These are phyloP conservation scores for Venturia carpophila DNA, from an alignment of 2,329 filamentous ascomycete genomes.

Conservation along the genomic window DNA sequence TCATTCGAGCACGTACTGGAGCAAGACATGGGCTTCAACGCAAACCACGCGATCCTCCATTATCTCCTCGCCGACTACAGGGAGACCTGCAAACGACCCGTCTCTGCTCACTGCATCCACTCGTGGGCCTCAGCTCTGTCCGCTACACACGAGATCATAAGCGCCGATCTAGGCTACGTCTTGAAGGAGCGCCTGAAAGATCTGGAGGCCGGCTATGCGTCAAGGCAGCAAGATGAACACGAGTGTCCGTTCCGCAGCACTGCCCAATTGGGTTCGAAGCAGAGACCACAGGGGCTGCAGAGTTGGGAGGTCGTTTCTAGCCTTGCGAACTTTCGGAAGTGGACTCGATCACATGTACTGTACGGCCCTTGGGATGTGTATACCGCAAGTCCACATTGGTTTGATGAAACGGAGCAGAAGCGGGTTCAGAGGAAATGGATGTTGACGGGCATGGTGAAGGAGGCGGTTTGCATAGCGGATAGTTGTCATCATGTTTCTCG, in stretches of 20 bases:
- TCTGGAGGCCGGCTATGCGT: neutral
- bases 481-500: neutral
- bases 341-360: neutral
- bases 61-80: neutral
- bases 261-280: too few species aligned
- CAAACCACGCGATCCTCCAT: neutral
- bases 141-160: too few species aligned
- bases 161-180: too few species aligned
- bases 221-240: neutral
- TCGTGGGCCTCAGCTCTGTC: neutral
- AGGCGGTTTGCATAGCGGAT: neutral
- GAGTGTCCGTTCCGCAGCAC: neutral
- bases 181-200: too few species aligned
- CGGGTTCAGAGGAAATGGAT: neutral
- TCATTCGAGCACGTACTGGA: neutral
- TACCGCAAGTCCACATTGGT: too few species aligned
- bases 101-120: neutral
- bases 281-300: neutral
- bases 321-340: neutral
- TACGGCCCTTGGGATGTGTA: neutral
- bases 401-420: neutral
- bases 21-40: conserved; percentile 5
- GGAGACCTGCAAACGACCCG: neutral
- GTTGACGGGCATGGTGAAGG: neutral
- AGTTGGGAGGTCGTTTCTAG: neutral